These are phyloP conservation scores for Hemileia vastatrix DNA, from an alignment of 1,284 basidiomycete species.

Conservation along the genomic window DNA sequence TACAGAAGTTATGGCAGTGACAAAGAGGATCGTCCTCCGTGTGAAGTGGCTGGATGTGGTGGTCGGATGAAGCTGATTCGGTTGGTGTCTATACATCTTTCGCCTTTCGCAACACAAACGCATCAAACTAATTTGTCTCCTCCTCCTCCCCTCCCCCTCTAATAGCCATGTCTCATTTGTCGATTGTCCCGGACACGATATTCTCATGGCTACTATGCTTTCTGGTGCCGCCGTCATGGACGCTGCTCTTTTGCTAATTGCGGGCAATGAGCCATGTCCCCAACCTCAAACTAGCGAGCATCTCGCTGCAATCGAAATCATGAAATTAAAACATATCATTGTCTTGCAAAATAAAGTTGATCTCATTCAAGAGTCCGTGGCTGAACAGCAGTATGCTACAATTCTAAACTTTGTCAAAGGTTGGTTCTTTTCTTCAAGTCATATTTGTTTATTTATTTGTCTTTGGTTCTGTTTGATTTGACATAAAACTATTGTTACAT, in stretches of 20 bases:
- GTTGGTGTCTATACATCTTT: slow-evolving; percentile 38
- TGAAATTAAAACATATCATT: slow-evolving; percentile 97
- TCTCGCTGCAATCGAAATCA: slow-evolving; percentile 96
- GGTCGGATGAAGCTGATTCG: slow-evolving; percentile 77
- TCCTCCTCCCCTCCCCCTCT: background rate
- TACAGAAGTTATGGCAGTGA: slow-evolving; percentile 86
- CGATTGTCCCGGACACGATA: slow-evolving; percentile 47
- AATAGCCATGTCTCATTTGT: slow-evolving; percentile 47
- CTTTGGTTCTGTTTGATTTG: background rate
- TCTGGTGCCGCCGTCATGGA: slow-evolving; percentile 99
- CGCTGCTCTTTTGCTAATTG: slow-evolving; percentile 85
- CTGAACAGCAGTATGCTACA: slow-evolving; percentile 84
- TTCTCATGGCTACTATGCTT: slow-evolving; percentile 98
- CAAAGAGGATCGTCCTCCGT: slow-evolving; percentile 87
- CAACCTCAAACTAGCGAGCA: slow-evolving; percentile 99
- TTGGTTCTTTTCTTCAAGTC: slow-evolving; percentile 35
- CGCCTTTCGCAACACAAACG: slow-evolving; percentile 51
- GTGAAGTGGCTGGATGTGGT: slow-evolving; percentile 84
- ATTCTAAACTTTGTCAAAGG: slow-evolving; percentile 88
- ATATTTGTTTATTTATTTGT: no score
- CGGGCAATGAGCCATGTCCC: slow-evolving; percentile 95
- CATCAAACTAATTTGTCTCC: slow-evolving; percentile 37
- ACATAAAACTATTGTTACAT: no score
- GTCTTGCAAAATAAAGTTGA: slow-evolving; percentile 98
- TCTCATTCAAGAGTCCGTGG: slow-evolving; percentile 81